Base-by-base conservation (phyloP, 73 alveolate species). In the Paramecium sonneborni region DNA sequence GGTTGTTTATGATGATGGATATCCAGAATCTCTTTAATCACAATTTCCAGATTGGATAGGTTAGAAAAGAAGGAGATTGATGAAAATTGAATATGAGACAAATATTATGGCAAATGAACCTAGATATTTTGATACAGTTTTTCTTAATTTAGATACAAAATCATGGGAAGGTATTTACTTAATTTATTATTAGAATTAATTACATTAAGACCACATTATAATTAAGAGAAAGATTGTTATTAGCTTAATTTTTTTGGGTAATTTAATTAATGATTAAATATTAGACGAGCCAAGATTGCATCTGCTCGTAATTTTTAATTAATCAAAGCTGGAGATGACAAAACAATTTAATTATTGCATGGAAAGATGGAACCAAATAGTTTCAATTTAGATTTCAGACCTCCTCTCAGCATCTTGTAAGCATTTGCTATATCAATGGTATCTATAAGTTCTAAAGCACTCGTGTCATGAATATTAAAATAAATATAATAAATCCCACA, bases 81-180 rank as follows among this genome's bases (percentile, higher is more conserved):
- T 91, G 68, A 79, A 86, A 23, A 93, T 95, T 1, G 92, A 92
- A 58, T 95, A 95, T 58, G 98, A 95, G 32, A 92, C 98, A 4
- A 95, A 95, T 52, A 92, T 95, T 92, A 70, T 95, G 92, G 98
- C 98, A 18, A 95, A 88, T 57, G 93, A 93, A 62, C 98, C 98
- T 8, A 70, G 98, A 69, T 92, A 95, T 23, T 95, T 95, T 87
- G 88, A 94, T 55, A 85, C 92, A n/a, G 85, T 46, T 11, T 69
- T 24, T 28, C 52, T 44, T 3, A 82, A 93, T 91, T 82, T 84
- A 39, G 93, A 82, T 12, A 37, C 58, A 11, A 41, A 82, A 18
- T 28, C 68, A 92, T 74, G 57, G 23, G 94, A 85, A 88, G 87
- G 86, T 57, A 44, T 55, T 44, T 15, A 37, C 7, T 52, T 52